Conservation (phyloP, 2,329 filamentous ascomycete genomes). For the Fusarium sp. region DNA sequence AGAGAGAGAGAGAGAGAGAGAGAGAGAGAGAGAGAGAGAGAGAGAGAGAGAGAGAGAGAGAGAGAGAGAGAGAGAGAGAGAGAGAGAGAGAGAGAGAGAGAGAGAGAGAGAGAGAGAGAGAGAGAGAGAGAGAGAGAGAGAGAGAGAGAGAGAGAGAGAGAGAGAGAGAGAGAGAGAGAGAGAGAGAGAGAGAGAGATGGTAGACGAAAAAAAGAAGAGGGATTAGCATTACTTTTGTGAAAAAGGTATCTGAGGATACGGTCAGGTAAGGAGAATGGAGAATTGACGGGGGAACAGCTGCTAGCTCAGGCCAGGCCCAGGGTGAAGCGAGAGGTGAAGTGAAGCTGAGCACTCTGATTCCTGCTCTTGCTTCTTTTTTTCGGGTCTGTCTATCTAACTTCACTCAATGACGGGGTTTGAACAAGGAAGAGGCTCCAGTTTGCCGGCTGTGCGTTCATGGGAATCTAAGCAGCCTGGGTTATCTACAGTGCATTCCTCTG, state of each 20-base stretch:
- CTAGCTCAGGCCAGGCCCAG: conserved; percentile 12
- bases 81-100: no score
- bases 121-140: no score
- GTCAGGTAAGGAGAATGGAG: conserved; percentile 19
- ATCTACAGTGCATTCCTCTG: conserved; percentile 1
- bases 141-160: no score
- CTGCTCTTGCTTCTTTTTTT: conserved; percentile 5
- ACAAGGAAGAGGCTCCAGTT: conserved; percentile 26
- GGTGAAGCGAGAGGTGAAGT: conserved; percentile 7
- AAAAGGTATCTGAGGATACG: neutral
- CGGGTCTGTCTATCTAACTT: conserved; percentile 2
- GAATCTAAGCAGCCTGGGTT: conserved; percentile 22
- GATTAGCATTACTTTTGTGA: conserved; percentile 2
- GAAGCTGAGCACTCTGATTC: conserved; percentile 29
- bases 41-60: no score
- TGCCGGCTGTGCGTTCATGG: conserved; percentile 34
- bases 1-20: no score
- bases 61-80: no score
- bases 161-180: no score
- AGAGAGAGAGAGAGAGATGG: neutral
- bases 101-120: no score
- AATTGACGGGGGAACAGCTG: conserved; percentile 10
- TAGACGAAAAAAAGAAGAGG: conserved; percentile 14
- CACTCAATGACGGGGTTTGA: conserved; percentile 4
- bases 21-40: no score